These are phyloP conservation scores for Pleoardoris graminearum DNA, from an alignment of 2,329 filamentous ascomycete species.

Conservation along the genomic window DNA sequence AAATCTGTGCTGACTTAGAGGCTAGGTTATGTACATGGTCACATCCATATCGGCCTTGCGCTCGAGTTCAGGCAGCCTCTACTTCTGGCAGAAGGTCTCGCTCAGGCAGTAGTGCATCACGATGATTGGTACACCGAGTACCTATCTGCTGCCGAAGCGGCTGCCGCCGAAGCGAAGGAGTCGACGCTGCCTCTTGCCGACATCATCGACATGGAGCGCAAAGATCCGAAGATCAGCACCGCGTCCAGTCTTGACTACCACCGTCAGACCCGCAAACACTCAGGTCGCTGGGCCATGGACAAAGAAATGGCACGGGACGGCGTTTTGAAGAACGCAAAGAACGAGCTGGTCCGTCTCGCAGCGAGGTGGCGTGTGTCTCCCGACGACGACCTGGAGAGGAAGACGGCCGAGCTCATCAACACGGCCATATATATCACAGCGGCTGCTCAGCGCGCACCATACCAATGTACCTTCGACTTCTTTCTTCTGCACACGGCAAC, in stretches of 20 bases:
- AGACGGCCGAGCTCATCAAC: slow-evolving; percentile 7
- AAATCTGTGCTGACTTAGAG: neutral
- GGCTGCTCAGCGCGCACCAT: neutral
- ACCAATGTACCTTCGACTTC: slow-evolving; percentile 9
- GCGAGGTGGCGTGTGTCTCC: slow-evolving; percentile 5
- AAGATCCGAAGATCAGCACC: neutral
- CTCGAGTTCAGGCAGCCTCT: neutral
- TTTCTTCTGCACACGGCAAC: slow-evolving; percentile 6
- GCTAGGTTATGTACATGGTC: neutral
- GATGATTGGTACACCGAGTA: neutral
- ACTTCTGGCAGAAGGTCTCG: neutral
- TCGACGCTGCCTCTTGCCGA: neutral
- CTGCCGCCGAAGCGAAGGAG: neutral
- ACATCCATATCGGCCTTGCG: neutral
- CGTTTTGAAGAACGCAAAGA: neutral
- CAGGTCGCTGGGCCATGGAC: neutral
- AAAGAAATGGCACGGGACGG: neutral
- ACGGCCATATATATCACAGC: neutral
- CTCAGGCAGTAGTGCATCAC: neutral
- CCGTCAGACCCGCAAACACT: neutral
- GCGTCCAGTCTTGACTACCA: neutral
- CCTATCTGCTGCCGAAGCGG: neutral
- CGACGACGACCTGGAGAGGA: slow-evolving; percentile 1
- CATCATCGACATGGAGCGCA: neutral
- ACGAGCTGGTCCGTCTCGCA: neutral